These are phyloP conservation scores for Tephrocybe sp. DNA, from an alignment of 768 basidiomycete genomes.

Conservation along the genomic window DNA sequence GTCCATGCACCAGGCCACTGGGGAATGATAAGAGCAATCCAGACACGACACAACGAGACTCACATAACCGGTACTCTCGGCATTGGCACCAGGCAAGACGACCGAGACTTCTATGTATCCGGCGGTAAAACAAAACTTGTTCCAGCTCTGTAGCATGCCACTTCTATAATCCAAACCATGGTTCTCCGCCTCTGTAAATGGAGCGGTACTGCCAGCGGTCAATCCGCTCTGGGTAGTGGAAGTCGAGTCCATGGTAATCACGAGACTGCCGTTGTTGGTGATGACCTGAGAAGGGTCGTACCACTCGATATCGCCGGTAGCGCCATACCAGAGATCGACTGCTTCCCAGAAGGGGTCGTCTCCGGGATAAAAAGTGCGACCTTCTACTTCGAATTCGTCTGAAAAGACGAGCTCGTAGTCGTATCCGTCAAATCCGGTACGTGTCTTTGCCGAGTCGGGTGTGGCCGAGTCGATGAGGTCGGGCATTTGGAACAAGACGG, in stretches of 20 bases:
- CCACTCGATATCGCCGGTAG: slow-evolving; percentile 72
- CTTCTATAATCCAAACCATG: slow-evolving; percentile 63
- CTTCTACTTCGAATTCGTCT: slow-evolving; percentile 66
- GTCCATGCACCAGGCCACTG: slow-evolving; percentile 89
- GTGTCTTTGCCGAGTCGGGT: slow-evolving; percentile 50
- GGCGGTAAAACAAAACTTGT: slow-evolving; percentile 83
- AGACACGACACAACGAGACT: slow-evolving; percentile 17
- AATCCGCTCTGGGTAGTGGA: slow-evolving; percentile 25
- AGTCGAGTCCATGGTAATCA: slow-evolving; percentile 62
- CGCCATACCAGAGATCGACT: slow-evolving; percentile 69
- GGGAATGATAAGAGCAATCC: neutral
- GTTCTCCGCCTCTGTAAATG: slow-evolving; percentile 41
- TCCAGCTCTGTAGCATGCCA: slow-evolving; percentile 89
- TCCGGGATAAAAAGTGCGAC: slow-evolving; percentile 41
- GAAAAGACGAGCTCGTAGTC: slow-evolving; percentile 66
- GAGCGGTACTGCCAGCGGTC: slow-evolving; percentile 39
- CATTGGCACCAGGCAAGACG: slow-evolving; percentile 56
- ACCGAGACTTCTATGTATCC: slow-evolving; percentile 75
- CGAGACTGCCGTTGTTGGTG: slow-evolving; percentile 62
- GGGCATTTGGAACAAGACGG: slow-evolving; percentile 55
- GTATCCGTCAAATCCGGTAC: slow-evolving; percentile 72
- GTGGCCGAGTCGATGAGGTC: slow-evolving; percentile 70
- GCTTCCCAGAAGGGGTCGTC: slow-evolving; percentile 76
- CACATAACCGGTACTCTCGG: slow-evolving; percentile 47
- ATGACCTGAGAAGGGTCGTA: slow-evolving; percentile 68